phyloP scores from a whole-genome alignment of 129 eudicot species.

The Escallonia rubra region DNA sequence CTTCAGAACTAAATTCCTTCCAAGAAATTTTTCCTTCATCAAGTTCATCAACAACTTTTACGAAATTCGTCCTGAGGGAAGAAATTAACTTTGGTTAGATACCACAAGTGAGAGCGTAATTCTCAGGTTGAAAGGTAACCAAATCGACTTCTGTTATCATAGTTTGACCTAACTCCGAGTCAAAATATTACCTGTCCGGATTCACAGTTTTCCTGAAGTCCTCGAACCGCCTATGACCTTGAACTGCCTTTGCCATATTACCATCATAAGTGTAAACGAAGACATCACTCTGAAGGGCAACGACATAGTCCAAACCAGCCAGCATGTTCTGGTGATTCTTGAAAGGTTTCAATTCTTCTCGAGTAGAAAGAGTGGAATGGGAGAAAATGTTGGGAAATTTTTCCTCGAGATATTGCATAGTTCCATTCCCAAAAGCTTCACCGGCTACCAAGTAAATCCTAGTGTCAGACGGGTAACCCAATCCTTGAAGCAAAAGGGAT shows the following conservation, averaged over 20 bases:
- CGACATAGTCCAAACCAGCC: constrained; percentile 94
- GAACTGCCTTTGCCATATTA: constrained; percentile 98
- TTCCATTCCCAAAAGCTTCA: constrained; percentile 90
- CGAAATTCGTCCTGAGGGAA: constrained; percentile 76
- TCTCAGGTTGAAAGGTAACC: neutral
- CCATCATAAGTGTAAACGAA: constrained; percentile 96
- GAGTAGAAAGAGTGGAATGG: constrained; percentile 68
- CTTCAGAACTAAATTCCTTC: constrained; percentile 71
- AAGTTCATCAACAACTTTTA: constrained; percentile 64
- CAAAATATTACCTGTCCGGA: constrained; percentile 73
- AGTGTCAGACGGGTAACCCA: constrained; percentile 67
- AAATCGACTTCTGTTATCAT: no score
- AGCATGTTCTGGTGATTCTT: constrained; percentile 88
- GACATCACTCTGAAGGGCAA: constrained; percentile 87
- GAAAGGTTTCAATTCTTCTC: constrained; percentile 77
- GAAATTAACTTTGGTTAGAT: neutral
- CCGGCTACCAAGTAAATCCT: constrained; percentile 90
- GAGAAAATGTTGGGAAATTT: constrained; percentile 82
- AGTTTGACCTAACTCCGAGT: neutral
- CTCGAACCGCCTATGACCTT: constrained; percentile 92
- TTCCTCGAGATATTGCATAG: constrained; percentile 62
- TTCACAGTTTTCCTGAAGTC: constrained; percentile 83
- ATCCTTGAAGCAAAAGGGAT: constrained; percentile 72
- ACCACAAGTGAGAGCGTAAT: no score
- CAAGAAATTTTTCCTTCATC: constrained; percentile 72